phyloP scores from a whole-genome alignment of 495 filamentous ascomycete species.

The Tuber magnatum region DNA sequence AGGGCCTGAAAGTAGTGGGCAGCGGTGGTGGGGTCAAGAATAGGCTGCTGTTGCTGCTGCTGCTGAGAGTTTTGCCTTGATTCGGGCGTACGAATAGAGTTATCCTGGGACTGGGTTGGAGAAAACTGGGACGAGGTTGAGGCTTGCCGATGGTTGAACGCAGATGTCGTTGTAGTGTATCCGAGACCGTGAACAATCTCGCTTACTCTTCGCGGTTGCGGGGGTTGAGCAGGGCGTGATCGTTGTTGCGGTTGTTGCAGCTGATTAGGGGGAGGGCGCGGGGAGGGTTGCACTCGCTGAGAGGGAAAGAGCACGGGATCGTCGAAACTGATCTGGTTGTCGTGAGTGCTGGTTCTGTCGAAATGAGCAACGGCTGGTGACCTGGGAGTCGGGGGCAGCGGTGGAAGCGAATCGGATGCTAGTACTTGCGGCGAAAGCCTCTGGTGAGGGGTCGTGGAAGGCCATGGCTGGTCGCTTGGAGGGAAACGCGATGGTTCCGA shows the following conservation, averaged over 20 bases:
- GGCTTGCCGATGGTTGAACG: constrained; percentile 53
- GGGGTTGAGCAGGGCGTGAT: constrained; percentile 33
- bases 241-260: constrained; percentile 25
- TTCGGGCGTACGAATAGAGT: constrained; percentile 51
- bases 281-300: constrained; percentile 23
- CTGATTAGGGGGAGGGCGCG: constrained; percentile 36
- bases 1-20: constrained; percentile 32
- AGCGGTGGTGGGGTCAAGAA: constrained; percentile 50
- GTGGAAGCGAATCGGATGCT: constrained; percentile 28
- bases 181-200: constrained; percentile 56
- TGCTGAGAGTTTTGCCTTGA: constrained; percentile 47
- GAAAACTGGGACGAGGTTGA: constrained; percentile 33
- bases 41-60: constrained; percentile 46
- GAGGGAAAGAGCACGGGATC: constrained; percentile 40
- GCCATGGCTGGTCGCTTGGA: constrained; percentile 40
- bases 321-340: constrained; percentile 40
- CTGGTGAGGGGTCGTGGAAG: constrained; percentile 31
- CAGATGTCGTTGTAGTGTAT: constrained; percentile 52
- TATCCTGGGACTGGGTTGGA: constrained; percentile 41
- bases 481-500: constrained; percentile 39
- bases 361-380: constrained; percentile 35
- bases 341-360: constrained; percentile 25
- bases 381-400: constrained; percentile 25
- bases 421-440: constrained; percentile 39
- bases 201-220: constrained; percentile 47